Conservation (phyloP, 1,284 basidiomycete genomes). For the Moesziomyces sp. region DNA sequence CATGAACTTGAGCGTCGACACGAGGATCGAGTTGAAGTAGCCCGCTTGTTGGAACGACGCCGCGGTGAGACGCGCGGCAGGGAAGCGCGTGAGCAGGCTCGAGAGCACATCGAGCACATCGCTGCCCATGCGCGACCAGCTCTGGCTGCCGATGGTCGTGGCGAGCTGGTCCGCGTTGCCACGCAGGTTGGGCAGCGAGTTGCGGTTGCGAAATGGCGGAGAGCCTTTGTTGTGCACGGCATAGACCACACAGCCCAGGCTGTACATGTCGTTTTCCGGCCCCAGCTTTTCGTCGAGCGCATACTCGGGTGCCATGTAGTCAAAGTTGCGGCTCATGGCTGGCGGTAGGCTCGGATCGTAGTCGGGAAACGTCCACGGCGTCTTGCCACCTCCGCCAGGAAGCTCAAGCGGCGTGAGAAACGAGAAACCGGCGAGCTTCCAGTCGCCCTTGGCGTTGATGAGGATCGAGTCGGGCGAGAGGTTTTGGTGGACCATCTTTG, state of each 20-base stretch:
- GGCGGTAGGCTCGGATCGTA: constrained; percentile 82
- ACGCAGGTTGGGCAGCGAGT: constrained; percentile 81
- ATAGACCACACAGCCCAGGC: constrained; percentile 89
- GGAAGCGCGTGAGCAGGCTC: constrained; percentile 74
- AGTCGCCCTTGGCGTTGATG: constrained; percentile 81
- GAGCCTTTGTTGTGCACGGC: constrained; percentile 80
- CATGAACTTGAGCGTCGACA: constrained; percentile 94
- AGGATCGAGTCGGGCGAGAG: constrained; percentile 74
- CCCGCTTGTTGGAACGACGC: constrained; percentile 80
- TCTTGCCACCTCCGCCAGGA: constrained; percentile 76
- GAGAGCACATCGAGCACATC: constrained; percentile 59
- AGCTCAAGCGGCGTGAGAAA: constrained; percentile 80
- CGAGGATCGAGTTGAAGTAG: constrained; percentile 94
- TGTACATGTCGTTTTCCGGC: constrained; percentile 92
- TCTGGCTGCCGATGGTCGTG: constrained; percentile 31
- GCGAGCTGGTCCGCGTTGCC: constrained; percentile 76
- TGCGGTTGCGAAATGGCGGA: constrained; percentile 88
- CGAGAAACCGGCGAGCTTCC: constrained; percentile 93
- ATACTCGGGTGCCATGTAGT: constrained; percentile 95
- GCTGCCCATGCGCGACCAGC: constrained; percentile 52
- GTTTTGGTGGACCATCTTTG: constrained; percentile 91
- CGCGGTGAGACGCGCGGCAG: constrained; percentile 79
- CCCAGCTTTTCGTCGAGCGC: constrained; percentile 84
- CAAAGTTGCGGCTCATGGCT: constrained; percentile 89
- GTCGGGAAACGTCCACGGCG: constrained; percentile 88